Base-by-base conservation (phyloP, 177 flowering plant species). In the Vitis hybrid region DNA sequence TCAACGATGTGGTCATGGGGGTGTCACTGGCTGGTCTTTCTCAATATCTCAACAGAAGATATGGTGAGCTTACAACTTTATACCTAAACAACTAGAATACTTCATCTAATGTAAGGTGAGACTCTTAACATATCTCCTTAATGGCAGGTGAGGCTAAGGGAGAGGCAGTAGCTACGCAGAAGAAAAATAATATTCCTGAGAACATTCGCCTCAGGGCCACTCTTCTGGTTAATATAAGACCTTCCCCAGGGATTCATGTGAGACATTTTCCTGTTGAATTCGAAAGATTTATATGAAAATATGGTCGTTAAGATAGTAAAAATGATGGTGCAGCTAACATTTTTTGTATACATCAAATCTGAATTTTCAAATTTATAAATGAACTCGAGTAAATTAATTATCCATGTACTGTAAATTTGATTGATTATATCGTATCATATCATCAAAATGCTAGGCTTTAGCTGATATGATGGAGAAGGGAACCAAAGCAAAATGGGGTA, bases 1-100 rank as follows among this genome's bases (percentile, higher is more conserved):
- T 82, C 52, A 82, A 80, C 20, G 85, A 82, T 67, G 83, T 82
- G 31, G 15, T 76, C 1, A 1, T 80, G 66, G 85, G 85, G 16
- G 65, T 77, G 5, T 72, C 74, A 26, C 74, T 76, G 55, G 85
- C 85, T 29, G 87, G 71, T 31, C 71, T 84, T 53, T 71, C 83
- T 15, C 69, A 62, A 8, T 86, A 84, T 63, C 73, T 86, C 1
- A 77, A 79, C 26, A 52, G 81, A 8, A 72, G 62, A 78, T 77
- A 82, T 51, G 79, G 86, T 84, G 60, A 81, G 82, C 12, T 22
- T 26, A 18, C 26, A 22, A 22, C 26, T 22, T 22, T 22, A 22
- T 22, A 22, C 26, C 26, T 22, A 22, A 22, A 22, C 26, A 22
- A 22, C 26, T 22, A 22, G 26, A 22, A 22, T 22, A 22, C 26